Evolutionary conservation across 768 basidiomycete species (phyloP).

Genomic region (Termitomyces sp.): DNA sequence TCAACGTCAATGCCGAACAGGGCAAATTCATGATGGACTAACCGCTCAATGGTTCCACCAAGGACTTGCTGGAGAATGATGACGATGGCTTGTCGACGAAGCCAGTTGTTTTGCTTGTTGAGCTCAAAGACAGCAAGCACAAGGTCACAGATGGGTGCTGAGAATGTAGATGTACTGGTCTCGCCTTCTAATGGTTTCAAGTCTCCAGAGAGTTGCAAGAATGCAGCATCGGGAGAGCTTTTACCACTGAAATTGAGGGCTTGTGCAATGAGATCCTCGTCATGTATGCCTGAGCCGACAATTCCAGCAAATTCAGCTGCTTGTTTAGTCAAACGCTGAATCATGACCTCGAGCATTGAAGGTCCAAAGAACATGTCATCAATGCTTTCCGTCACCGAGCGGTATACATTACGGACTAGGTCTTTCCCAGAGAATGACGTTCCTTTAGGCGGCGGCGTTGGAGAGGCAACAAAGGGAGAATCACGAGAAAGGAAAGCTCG

Average conservation of each 20-base stretch:
- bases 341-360: constrained; percentile 93
- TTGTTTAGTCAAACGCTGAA: constrained; percentile 84
- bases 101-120: constrained; percentile 95
- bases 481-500: constrained; percentile 84
- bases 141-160: constrained; percentile 91
- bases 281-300: constrained; percentile 69
- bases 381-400: constrained; percentile 88
- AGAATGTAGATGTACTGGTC: constrained; percentile 84
- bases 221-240: constrained; percentile 56
- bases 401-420: constrained; percentile 83
- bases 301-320: constrained; percentile 87
- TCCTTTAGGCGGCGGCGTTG: constrained; percentile 36
- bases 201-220: constrained; percentile 72
- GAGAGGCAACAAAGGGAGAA: constrained; percentile 71
- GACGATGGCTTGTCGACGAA: constrained; percentile 91
- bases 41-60: constrained; percentile 96
- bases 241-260: constrained; percentile 70
- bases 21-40: constrained; percentile 14
- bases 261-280: constrained; percentile 82
- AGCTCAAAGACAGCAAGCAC: constrained; percentile 92
- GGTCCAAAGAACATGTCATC: constrained; percentile 98
- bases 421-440: constrained; percentile 61
- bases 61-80: constrained; percentile 95
- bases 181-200: constrained; percentile 83
- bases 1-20: not conserved